Conservation (phyloP, 805 yeast species). For the Priceomyces medius region DNA sequence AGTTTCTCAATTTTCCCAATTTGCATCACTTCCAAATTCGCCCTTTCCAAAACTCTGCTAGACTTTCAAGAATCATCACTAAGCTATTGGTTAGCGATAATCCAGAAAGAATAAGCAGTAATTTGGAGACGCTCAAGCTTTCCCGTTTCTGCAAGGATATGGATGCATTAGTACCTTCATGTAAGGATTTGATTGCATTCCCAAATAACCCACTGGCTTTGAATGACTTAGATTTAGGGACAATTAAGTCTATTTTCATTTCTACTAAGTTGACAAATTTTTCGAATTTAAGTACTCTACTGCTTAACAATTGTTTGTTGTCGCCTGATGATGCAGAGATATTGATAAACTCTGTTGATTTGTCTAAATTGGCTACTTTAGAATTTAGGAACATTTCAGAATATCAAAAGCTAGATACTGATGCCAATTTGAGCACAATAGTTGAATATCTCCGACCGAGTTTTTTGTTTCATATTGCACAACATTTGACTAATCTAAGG, state of each 20-base stretch:
- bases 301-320: constrained; percentile 24
- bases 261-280: constrained; percentile 14
- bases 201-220: constrained; percentile 3
- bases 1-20: constrained; percentile 21
- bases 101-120: constrained; percentile 8
- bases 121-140: constrained; percentile 18
- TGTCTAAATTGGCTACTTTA: constrained; percentile 23
- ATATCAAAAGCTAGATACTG: constrained; percentile 17
- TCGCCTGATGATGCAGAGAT: constrained; percentile 19
- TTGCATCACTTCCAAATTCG: constrained; percentile 32
- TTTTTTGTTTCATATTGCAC: constrained; percentile 25
- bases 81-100: constrained; percentile 12
- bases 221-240: constrained; percentile 11
- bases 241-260: constrained; percentile 10
- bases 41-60: constrained; percentile 30
- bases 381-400: constrained; percentile 38
- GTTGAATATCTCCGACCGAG: constrained; percentile 12
- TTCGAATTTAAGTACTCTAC: constrained; percentile 17
- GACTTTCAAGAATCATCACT: constrained; percentile 22
- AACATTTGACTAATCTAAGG: constrained; percentile 22
- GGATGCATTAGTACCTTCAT: constrained; percentile 15
- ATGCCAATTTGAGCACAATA: constrained; percentile 8
- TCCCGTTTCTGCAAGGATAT: constrained; percentile 19
- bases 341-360: constrained; percentile 17
- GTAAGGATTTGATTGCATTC: constrained; percentile 13